Evolutionary conservation across 1,284 basidiomycete species (phyloP).

Genomic region (Trichosporon faecale): DNA sequence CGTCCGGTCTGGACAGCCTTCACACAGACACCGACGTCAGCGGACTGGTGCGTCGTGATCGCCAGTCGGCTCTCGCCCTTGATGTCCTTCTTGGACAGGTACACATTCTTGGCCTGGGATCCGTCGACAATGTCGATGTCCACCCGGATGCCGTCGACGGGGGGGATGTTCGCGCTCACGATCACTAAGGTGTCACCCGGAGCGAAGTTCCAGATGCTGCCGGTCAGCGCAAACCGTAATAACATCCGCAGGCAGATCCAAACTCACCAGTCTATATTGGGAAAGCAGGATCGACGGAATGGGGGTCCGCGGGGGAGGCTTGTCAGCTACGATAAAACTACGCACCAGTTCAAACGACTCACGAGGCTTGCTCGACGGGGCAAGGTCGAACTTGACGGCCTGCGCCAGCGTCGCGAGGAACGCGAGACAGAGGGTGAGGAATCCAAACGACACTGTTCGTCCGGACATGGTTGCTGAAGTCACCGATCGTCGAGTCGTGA

Average conservation of each 20-base stretch:
- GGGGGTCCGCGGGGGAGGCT: neutral
- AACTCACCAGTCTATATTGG: constrained; percentile 42
- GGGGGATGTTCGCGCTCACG: constrained; percentile 84
- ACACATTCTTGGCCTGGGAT: constrained; percentile 79
- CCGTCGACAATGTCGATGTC: constrained; percentile 95
- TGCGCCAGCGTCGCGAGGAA: constrained; percentile 18
- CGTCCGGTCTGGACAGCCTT: constrained; percentile 71
- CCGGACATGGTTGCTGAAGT: constrained; percentile 5
- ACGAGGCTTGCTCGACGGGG: constrained; percentile 65
- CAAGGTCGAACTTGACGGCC: constrained; percentile 81
- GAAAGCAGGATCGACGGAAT: constrained; percentile 9
- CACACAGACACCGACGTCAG: constrained; percentile 93
- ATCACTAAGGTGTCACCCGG: constrained; percentile 81
- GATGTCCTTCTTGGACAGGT: constrained; percentile 83
- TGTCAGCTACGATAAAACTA: neutral
- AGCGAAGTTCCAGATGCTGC: constrained; percentile 93
- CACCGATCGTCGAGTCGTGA: constrained; percentile 22
- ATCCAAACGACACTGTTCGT: constrained; percentile 10
- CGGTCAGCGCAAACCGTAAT: neutral
- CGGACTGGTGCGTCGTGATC: constrained; percentile 87
- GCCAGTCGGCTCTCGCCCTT: constrained; percentile 88
- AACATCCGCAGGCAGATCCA: neutral
- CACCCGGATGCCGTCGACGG: constrained; percentile 68
- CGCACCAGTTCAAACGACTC: constrained; percentile 16
- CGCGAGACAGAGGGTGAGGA: constrained; percentile 27